phyloP scores from a whole-genome alignment of 306 rosid species.

The Lathyrus sativus region DNA sequence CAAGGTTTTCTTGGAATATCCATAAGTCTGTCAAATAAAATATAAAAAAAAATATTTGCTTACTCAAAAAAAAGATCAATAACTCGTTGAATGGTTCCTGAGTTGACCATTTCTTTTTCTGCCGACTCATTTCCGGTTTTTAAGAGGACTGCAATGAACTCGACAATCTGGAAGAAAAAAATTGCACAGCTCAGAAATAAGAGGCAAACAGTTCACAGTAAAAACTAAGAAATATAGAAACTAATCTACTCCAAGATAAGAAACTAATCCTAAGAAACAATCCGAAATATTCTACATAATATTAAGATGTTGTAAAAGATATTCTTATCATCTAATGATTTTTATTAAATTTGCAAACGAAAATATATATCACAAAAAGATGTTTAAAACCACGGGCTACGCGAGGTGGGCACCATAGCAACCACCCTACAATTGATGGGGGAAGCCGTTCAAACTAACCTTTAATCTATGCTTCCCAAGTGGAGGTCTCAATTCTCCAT shows the following conservation, averaged over 20 bases:
- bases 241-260: background rate
- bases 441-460: constrained; percentile 52
- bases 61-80: constrained; percentile 98
- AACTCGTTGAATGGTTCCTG: constrained; percentile 83
- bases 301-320: background rate
- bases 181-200: constrained; percentile 29
- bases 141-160: constrained; percentile 87
- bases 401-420: background rate
- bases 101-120: constrained; percentile 80
- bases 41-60: constrained; percentile 39
- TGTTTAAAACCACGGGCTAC: constrained; percentile 5
- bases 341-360: background rate
- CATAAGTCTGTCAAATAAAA: background rate
- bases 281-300: background rate
- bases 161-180: constrained; percentile 69
- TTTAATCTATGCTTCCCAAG: constrained; percentile 95
- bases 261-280: background rate
- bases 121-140: constrained; percentile 80
- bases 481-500: constrained; percentile 96
- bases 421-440: constrained; percentile 1
- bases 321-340: background rate
- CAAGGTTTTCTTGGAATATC: constrained; percentile 7
- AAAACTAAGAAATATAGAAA: background rate
- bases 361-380: constrained; percentile 2
- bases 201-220: background rate